phyloP scores from a whole-genome alignment of 2,329 filamentous ascomycete genomes.

The Paramyrothecium roridum region DNA sequence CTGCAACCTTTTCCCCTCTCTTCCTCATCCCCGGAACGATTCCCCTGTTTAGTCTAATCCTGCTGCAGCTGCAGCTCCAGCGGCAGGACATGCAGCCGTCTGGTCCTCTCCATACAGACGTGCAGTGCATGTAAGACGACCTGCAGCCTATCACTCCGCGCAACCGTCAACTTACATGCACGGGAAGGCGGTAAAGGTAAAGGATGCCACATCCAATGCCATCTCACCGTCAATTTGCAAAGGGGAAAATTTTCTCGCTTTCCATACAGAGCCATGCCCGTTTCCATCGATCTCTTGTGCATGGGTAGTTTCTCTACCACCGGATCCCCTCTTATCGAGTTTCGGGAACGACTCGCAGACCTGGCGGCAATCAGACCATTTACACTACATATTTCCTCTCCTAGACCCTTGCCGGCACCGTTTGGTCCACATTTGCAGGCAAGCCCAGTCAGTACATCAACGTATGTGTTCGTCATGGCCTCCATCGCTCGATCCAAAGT shows the following conservation, averaged over 20 bases:
- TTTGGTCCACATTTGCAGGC: not conserved
- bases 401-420: not conserved
- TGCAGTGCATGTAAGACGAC: not conserved
- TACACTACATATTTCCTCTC: too few species aligned
- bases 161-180: not conserved
- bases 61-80: not conserved
- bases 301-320: too few species aligned
- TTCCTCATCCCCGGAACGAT: slow-evolving; percentile 9
- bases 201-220: not conserved
- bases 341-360: too few species aligned
- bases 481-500: not conserved
- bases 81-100: not conserved
- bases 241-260: not conserved
- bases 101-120: not conserved
- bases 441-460: not conserved
- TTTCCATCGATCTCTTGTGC: too few species aligned
- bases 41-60: slow-evolving; percentile 2
- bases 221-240: not conserved
- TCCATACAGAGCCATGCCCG: too few species aligned
- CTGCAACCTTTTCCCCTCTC: not conserved
- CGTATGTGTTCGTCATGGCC: not conserved
- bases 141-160: not conserved
- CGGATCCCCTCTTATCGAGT: too few species aligned
- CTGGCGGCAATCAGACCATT: too few species aligned
- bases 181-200: not conserved